Evolutionary conservation across 192 early-diverging fungal genomes (phyloP), one percentile per base, ranked within the genome.

Genomic region (Gamsiella multidivaricata): DNA sequence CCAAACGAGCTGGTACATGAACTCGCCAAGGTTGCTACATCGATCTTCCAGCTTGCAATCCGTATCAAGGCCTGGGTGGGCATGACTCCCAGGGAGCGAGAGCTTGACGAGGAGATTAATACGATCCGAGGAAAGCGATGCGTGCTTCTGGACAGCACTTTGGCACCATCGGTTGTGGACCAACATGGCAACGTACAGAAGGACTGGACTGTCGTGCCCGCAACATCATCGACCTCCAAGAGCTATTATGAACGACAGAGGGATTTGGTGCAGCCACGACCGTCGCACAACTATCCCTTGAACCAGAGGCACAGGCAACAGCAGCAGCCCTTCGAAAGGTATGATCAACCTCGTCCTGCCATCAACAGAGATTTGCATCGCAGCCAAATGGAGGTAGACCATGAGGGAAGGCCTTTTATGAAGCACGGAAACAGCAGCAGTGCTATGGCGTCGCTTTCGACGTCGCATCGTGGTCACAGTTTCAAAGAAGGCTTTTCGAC

Each of bases 41-140:
- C 73, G 1, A 67, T 76, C 33, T 76, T 76, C 26, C 73, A 76
- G 34, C 31, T 76, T n/a, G 73, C 73, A 18, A 62, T 76, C 18
- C 57, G 73, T 3, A 76, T 76, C 29, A 76, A 68, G 15, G 56
- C 73, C 29, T 76, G 73, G 73, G 59, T 76, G 5, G 36, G 53
- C 33, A 76, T 68, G 73, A 63, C 58, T 3, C 73, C 73, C 23
- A 65, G 49, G n/a, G 51, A 76, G 25, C 57, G 73, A 5, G 52
- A 68, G 34, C 39, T 76, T 7, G 65, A 68, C 32, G 73, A 76
- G 8, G 65, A 68, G 34, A 67, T 76, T 37, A 76, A 62, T 26
- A 68, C 55, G 26, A 76, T 76, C 36, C 57, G 73, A 12, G 73
- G 65, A 0, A 76, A 76, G 53, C 73, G 73, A 8, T 76, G 73